Base-by-base conservation (phyloP, 345 rosid genomes). In the Chamaenerion angustifolium region DNA sequence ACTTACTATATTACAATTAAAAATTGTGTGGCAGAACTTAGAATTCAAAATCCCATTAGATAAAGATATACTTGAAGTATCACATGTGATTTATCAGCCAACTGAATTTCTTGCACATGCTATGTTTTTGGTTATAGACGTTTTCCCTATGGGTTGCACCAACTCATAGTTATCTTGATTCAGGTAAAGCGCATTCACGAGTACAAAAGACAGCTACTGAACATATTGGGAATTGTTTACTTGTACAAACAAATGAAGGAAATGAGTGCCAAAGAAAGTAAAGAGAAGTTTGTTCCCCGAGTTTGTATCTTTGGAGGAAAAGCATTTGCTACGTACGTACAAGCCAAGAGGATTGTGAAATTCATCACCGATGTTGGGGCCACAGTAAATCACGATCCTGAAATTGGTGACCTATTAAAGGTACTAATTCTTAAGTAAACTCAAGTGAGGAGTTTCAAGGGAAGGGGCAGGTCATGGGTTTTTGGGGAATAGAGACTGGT, bases 261-360 rank as follows among this genome's bases (percentile, higher is more conserved):
- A 58, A 68, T 66, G 73, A 69, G 56, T 50, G 40, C 59, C 9
- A 55, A 60, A 37, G 71, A 69, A 56, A 64, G 73, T 45, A 53
- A 48, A 54, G 46, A 42, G 6, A 66, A 17, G 10, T 77, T 53
- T 15, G 68, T 64, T 25, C 79, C 77, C 14, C 52, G 77, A 46
- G 77, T 77, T 13, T 77, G 77, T 45, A 71, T 74, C 43, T 64
- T 71, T 56, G 83, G 77, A 46, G 79, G 83, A 37, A 71, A 77
- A 40, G 73, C 75, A 56, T 74, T 77, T 48, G 77, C 77, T 48
- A 74, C 79, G 10, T 69, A 74, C 48, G 69, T 77, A 31, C 73
- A 77, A 57, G 83, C 83, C 47, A 77, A 71, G 59, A 71, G 73
- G 59, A 77, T 77, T 14, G 73, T 71, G 42, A 74, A 71, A 61